These are phyloP conservation scores for Pulicaria dysenterica DNA, from an alignment of 129 eudicot genomes.

Conservation along the genomic window DNA sequence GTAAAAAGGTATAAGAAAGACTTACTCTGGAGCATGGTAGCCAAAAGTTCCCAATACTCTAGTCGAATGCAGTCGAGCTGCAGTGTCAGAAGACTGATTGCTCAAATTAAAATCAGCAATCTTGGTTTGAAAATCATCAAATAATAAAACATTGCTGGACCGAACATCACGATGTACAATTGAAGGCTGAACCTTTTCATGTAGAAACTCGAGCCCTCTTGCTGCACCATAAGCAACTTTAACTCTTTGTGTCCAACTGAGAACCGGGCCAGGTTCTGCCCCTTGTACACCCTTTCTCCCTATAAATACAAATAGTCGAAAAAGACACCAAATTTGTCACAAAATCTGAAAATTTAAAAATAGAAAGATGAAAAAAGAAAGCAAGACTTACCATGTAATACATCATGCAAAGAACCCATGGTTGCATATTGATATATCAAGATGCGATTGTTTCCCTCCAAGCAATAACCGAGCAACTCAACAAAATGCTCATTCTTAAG, in stretches of 20 bases:
- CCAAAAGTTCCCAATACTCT: constrained; percentile 97
- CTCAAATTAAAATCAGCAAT: constrained; percentile 91
- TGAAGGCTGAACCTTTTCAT: constrained; percentile 88
- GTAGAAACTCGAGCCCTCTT: constrained; percentile 83
- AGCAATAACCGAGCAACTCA: constrained; percentile 72
- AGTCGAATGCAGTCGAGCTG: constrained; percentile 93
- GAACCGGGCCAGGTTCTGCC: constrained; percentile 94
- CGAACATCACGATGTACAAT: constrained; percentile 94
- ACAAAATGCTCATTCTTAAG: constrained; percentile 76
- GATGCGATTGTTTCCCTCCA: constrained; percentile 73
- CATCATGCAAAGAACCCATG: constrained; percentile 92
- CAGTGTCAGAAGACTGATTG: constrained; percentile 88
- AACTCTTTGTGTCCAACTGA: constrained; percentile 88
- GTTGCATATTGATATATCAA: constrained; percentile 86
- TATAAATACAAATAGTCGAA: constrained; percentile 18
- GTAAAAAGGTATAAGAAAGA: neutral
- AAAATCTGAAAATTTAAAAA: constrained; percentile 3
- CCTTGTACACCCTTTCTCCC: constrained; percentile 98
- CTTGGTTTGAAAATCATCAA: constrained; percentile 78
- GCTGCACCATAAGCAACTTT: constrained; percentile 93
- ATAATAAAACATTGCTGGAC: constrained; percentile 91
- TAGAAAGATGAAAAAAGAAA: neutral
- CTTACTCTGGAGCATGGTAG: constrained; percentile 99
- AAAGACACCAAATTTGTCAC: constrained; percentile 3
- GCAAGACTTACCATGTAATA: constrained; percentile 70